Evolutionary conservation across 805 yeast genomes (phyloP), one percentile per base, ranked within the genome.

Genomic region (Schizosaccharomyces cryophilus): DNA sequence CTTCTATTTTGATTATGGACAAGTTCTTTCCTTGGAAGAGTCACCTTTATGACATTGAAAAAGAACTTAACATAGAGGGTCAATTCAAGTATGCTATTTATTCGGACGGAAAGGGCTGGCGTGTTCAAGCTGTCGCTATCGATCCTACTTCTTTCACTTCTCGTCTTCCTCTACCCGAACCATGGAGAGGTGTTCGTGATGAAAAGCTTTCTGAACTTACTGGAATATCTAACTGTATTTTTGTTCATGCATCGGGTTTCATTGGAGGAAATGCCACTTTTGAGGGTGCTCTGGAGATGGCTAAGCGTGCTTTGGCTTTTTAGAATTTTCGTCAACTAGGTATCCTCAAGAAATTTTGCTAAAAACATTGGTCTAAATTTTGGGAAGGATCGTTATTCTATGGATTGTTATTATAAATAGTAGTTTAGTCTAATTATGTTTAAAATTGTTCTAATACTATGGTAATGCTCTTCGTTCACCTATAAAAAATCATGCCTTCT

Each of bases 161-260:
- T 69, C 81, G 98, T 73, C 79, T 80, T 71, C 84, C 95, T 38
- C 77, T 93, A 63, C 96, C 96, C 15, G 93, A 85, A 71, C 78
- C 80, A 21, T 85, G 95, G 87, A 80, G 98, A 75, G 98, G 98
- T n/a, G 74, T 89, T 58, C 81, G 98, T 70, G 98, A 93, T 69
- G 90, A 85, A 38, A 85, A 76, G 48, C 77, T 93, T 66, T 79
- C 85, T 65, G 75, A 81, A 65, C 73, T 78, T 65, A 75, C 87
- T 42, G 96, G 95, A n/a, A 79, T 93, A 61, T 81, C 80, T 40
- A 95, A 86, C 7, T 86, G 96, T 69, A 80, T 89, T 24, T 93
- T 93, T 69, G 81, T 93, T 62, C 98, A 93, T 67, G 96, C 97
- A 55, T 66, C 66, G 11, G 66, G 98, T 0, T 93, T 93, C 73